A percentile compares a stretch with the other conserved stretches of the same genome.
Conservation (phyloP, 2,329 filamentous ascomycete genomes). For the Ceratocystis destructans region DNA sequence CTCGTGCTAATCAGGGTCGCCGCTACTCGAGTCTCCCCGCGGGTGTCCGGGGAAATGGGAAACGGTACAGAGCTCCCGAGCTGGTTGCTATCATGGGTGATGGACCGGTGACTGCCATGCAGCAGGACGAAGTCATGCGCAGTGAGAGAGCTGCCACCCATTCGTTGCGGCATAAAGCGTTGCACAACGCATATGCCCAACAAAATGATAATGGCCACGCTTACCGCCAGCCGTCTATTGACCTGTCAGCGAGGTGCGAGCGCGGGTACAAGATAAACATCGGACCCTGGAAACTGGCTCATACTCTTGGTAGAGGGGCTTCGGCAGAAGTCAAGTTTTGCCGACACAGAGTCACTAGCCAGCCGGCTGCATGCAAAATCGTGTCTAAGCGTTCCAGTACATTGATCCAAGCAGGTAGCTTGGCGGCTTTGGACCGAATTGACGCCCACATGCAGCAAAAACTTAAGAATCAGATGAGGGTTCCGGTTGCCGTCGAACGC, state of each 20-base stretch:
- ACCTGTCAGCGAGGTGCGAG: slow-evolving; percentile 25
- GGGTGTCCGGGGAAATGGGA: slow-evolving; percentile 6
- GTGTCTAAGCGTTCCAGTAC: slow-evolving; percentile 72
- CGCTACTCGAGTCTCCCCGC: slow-evolving; percentile 15
- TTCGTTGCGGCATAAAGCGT: slow-evolving; percentile 13
- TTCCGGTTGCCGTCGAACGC: slow-evolving; percentile 80
- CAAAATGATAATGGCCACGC: not conserved
- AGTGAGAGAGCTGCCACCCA: slow-evolving; percentile 6
- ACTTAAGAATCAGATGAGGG: slow-evolving; percentile 49
- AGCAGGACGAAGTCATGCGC: slow-evolving; percentile 16
- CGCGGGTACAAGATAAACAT: slow-evolving; percentile 56
- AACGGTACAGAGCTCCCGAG: slow-evolving; percentile 18
- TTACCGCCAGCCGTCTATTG: not conserved
- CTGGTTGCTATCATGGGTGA: slow-evolving; percentile 14
- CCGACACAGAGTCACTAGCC: slow-evolving; percentile 61
- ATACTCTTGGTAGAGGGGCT: slow-evolving; percentile 76
- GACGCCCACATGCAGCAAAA: slow-evolving; percentile 44
- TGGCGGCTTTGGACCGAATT: slow-evolving; percentile 67
- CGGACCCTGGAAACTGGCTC: slow-evolving; percentile 86
- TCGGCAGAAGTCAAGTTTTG: slow-evolving; percentile 80
- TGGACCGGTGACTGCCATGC: not conserved
- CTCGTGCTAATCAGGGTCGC: slow-evolving; percentile 6
- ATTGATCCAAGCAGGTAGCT: slow-evolving; percentile 70
- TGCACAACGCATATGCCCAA: slow-evolving; percentile 12
- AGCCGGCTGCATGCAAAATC: slow-evolving; percentile 88